A percentile compares a stretch with the other conserved stretches of the same genome.
Conservation (phyloP, 129 eudicot species). For the Glebionis coronaria region DNA sequence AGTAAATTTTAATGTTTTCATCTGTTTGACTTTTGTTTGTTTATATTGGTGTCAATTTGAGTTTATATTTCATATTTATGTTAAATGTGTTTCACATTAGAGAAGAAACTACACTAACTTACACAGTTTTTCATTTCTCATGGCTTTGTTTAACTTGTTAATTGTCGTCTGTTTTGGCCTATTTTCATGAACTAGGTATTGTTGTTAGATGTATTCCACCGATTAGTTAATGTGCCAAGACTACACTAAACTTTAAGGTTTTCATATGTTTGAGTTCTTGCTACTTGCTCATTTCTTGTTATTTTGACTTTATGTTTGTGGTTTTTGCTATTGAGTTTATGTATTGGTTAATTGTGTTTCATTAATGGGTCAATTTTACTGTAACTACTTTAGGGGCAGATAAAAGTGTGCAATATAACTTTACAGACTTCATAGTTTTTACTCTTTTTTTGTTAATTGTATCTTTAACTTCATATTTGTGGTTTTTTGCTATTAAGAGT, state of each 20-base stretch:
- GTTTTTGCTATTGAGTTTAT: constrained; percentile 13
- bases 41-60: constrained; percentile 17
- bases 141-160: neutral
- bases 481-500: constrained; percentile 10
- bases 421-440: neutral
- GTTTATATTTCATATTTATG: constrained; percentile 9
- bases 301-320: neutral
- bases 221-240: too few species aligned
- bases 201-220: too few species aligned
- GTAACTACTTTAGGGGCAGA: too few species aligned
- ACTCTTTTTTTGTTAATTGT: neutral
- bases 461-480: constrained; percentile 9
- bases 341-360: too few species aligned
- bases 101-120: neutral
- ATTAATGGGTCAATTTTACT: too few species aligned
- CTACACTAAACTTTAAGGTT: neutral
- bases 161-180: neutral
- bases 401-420: too few species aligned
- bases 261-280: constrained; percentile 9
- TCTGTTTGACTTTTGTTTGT: constrained; percentile 16
- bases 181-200: too few species aligned
- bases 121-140: too few species aligned
- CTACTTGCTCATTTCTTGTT: neutral
- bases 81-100: constrained; percentile 13
- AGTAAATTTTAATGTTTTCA: neutral